Evolutionary conservation across 129 eudicot species (phyloP).

Genomic region (Oenanthe sinensis): DNA sequence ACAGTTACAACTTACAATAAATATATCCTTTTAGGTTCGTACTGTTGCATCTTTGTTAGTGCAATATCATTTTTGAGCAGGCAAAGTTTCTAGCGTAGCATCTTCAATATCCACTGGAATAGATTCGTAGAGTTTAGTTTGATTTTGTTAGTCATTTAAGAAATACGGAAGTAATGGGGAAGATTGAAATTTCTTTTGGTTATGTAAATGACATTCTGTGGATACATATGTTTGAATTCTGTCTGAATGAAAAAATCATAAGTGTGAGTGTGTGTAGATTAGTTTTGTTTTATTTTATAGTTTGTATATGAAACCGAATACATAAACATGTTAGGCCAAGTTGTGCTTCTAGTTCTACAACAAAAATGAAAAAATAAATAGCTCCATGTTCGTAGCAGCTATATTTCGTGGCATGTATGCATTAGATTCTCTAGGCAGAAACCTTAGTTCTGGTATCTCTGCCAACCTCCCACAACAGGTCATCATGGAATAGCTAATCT

Average conservation of each 20-base stretch:
- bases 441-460: background rate
- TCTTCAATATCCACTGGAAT: background rate
- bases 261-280: background rate
- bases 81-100: background rate
- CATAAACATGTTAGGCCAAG: background rate
- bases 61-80: background rate
- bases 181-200: background rate
- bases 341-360: background rate
- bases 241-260: background rate
- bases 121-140: background rate
- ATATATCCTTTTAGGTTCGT: background rate
- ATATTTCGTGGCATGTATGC: background rate
- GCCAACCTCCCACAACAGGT: background rate
- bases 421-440: background rate
- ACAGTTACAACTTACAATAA: background rate
- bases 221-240: background rate
- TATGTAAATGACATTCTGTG: background rate
- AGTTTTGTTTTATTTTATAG: background rate
- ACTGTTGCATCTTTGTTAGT: background rate
- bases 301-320: background rate
- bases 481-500: background rate
- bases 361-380: too few species aligned
- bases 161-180: background rate
- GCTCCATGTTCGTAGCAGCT: too few species aligned
- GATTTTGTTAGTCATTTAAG: background rate